Evolutionary conservation across 371 early-diverging fungal genomes (phyloP).

Genomic region (Entomophthora muscae): DNA sequence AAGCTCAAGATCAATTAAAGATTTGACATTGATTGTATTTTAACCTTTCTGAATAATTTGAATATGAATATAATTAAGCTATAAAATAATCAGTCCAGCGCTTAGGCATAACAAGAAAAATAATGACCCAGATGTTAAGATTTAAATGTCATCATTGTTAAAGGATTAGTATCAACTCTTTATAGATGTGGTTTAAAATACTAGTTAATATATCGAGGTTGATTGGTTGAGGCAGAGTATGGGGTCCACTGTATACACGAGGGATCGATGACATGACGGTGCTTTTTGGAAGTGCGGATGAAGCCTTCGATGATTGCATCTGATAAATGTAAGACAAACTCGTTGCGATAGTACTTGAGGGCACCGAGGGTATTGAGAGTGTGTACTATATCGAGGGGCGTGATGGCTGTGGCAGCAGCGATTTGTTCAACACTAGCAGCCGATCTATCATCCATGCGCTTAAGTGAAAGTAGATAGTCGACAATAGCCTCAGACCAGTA

Average conservation of each 20-base stretch:
- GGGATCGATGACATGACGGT: slow-evolving; percentile 57
- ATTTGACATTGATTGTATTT: too few species aligned
- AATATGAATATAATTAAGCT: too few species aligned
- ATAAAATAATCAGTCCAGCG: too few species aligned
- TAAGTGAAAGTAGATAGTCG: slow-evolving; percentile 7
- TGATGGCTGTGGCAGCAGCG: slow-evolving; percentile 68
- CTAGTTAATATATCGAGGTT: slow-evolving; percentile 43
- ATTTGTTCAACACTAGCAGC: slow-evolving; percentile 64
- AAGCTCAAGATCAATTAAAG: too few species aligned
- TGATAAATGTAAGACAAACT: slow-evolving; percentile 76
- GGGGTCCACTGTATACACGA: slow-evolving; percentile 62
- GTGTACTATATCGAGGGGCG: slow-evolving; percentile 84
- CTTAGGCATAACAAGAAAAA: too few species aligned
- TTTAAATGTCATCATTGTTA: too few species aligned
- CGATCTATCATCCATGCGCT: slow-evolving; percentile 21
- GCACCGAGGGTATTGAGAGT: slow-evolving; percentile 85
- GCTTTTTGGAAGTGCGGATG: slow-evolving; percentile 44
- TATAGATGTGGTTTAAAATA: too few species aligned
- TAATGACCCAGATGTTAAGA: too few species aligned
- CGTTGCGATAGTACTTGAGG: slow-evolving; percentile 86
- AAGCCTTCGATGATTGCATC: slow-evolving; percentile 74
- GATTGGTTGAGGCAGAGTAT: slow-evolving; percentile 53
- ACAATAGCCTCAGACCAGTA: slow-evolving; percentile 75
- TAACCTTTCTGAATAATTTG: too few species aligned
- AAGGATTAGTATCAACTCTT: too few species aligned